Base-by-base conservation (phyloP, 139 green algal genomes). In the Chlamydomonas eustigma region DNA sequence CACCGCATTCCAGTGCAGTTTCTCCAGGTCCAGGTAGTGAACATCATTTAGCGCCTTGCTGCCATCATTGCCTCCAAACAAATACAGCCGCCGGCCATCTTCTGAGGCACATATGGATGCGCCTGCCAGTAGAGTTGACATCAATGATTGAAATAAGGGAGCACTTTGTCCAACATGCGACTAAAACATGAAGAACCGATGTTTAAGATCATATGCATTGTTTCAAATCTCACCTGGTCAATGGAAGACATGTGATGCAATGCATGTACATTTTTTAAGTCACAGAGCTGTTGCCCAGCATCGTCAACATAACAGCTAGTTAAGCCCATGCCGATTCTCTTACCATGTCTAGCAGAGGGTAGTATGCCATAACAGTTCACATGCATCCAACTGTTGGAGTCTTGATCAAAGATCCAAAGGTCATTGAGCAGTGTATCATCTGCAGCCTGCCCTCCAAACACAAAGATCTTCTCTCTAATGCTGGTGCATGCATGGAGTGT, bases 321-420 rank as follows among this genome's bases (percentile, higher is more conserved):
- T n/a, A n/a, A n/a, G n/a, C n/a, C n/a, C n/a, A n/a, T n/a, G n/a
- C n/a, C n/a, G n/a, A n/a, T n/a, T 35, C 33, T 22, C 78, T 0
- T 33, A 85, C 84, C 87, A 50, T 74, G 80, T 0, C 88, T 58
- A 8, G 86, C 65, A 2, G 76, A 81, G 3, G 88, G 88, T 35
- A 71, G 38, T 3, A 69, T 69, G 0, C 84, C 85, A 37, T 85
- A 87, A 51, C 78, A 84, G 5, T 72, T 79, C 24, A 91, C 63
- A 50, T 88, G 75, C 2, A 63, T 85, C 91, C 91, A 94, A 4
- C 75, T 70, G 37, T 87, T 74, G 34, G 76, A 78, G 64, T 92
- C 88, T 65, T 87, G 67, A 78, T 92, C 82, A 50, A 90, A 87
- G 34, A 85, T 71, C 91, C 91, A 95, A 36, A 95, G 65, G 74